Conservation (phyloP, 495 filamentous ascomycete species). For the Collariella sp. region DNA sequence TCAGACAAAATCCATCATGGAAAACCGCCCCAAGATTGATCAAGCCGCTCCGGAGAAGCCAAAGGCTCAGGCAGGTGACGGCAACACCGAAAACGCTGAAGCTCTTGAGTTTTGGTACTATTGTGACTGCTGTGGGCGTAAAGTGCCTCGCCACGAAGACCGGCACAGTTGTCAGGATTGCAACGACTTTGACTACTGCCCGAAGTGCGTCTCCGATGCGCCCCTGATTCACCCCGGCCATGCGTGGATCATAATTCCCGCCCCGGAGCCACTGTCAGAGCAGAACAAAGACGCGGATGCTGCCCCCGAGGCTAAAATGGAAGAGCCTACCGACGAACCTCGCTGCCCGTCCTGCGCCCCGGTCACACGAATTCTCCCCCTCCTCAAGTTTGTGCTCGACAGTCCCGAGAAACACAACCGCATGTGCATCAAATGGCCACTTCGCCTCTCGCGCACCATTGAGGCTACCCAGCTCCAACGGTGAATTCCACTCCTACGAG, state of each 20-base stretch:
- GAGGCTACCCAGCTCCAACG: slow-evolving; percentile 2
- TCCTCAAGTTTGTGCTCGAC: not conserved
- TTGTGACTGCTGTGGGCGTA: not conserved
- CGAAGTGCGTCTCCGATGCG: not conserved
- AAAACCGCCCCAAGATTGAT: too few species aligned
- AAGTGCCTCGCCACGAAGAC: not conserved
- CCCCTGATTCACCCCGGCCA: slow-evolving; percentile 3
- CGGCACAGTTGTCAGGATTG: not conserved
- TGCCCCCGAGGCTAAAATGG: not conserved
- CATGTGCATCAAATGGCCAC: not conserved
- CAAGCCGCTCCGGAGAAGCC: too few species aligned
- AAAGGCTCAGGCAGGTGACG: too few species aligned
- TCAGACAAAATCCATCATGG: too few species aligned
- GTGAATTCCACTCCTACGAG: not conserved
- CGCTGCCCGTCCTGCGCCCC: not conserved
- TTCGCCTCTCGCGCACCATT: not conserved
- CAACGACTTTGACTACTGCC: slow-evolving; percentile 3
- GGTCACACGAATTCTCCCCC: not conserved
- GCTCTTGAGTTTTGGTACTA: too few species aligned
- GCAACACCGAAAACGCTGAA: too few species aligned
- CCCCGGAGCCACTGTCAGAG: not conserved
- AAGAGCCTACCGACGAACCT: not conserved
- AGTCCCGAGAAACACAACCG: not conserved
- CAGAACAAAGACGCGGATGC: not conserved
- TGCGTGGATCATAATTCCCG: not conserved